Evolutionary conservation across 1,139 yeast genomes (phyloP), one percentile per base, ranked within the genome.

Genomic region (Yamadazyma membranifaciens): DNA sequence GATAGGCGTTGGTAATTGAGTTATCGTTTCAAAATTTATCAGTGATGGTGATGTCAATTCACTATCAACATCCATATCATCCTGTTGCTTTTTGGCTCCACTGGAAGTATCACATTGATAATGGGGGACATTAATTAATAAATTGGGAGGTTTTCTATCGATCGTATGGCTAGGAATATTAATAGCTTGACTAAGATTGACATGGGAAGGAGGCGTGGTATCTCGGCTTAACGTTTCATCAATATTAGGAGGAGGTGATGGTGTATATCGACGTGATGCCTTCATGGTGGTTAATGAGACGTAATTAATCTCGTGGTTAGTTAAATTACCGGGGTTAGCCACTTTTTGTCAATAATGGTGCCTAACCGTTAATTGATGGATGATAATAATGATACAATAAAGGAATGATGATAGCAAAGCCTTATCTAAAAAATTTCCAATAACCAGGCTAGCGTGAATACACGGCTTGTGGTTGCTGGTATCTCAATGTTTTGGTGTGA

Each of bases 1-100:
- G 67, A 80, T 50, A 64, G 89, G 37, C 70, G 80, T 64, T 60
- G 82, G 56, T 80, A 83, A 56, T 62, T 86, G 50, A 68, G 78
- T 47, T 69, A 81, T 46, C 61, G 75, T 44, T 59, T 86, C 50
- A 78, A 81, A 53, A 70, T 38, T 36, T 1, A 46, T 22, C 12
- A 31, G 44, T 4, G 40, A 35, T 2, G 47, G 47, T 3, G 47
- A 45, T 3, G 34, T 15, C 3, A 10, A 12, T 3, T 17, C 31
- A n/a, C 4, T 15, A 29, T 38, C 40, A 4, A 13, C n/a, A n/a
- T 38, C 40, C 34, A 33, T 38, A 38, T 13, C n/a, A 9, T 37
- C 36, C 7, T 20, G 6, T 14, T 24, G 10, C n/a, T 28, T 13
- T 13, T 16, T 17, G 9, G 7, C 9, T 3, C 16, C 5, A n/a